These are phyloP conservation scores for Orbilia quercus DNA, from an alignment of 2,329 filamentous ascomycete species.

Conservation along the genomic window DNA sequence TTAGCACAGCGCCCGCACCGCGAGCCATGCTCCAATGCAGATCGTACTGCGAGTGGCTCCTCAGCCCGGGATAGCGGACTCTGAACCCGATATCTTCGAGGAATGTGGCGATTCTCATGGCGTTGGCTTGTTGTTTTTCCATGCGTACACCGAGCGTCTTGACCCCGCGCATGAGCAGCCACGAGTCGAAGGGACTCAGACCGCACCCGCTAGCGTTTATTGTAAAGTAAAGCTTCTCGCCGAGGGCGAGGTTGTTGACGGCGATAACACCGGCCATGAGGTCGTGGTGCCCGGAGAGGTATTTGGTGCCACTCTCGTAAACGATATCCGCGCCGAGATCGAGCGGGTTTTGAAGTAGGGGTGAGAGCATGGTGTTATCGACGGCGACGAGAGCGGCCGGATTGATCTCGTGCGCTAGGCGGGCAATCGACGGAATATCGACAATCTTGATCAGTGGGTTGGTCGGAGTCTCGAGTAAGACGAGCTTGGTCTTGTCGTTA, in stretches of 20 bases:
- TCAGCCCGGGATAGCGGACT: constrained; percentile 92
- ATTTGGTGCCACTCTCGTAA: constrained; percentile 98
- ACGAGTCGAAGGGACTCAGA: constrained; percentile 92
- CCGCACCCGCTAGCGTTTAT: constrained; percentile 98
- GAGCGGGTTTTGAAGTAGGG: constrained; percentile 90
- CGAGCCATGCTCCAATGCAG: constrained; percentile 95
- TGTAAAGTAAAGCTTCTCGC: constrained; percentile 92
- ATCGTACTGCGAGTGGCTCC: constrained; percentile 95
- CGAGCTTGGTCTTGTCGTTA: constrained; percentile 87
- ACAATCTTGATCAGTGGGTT: constrained; percentile 99
- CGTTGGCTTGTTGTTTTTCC: constrained; percentile 97
- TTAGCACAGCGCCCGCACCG: constrained; percentile 91
- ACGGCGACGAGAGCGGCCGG: constrained; percentile 84
- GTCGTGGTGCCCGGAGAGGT: constrained; percentile 96
- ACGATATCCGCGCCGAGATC: constrained; percentile 95
- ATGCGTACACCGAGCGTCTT: constrained; percentile 98
- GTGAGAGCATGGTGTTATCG: constrained; percentile 99
- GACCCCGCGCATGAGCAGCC: constrained; percentile 91
- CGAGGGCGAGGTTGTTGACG: constrained; percentile 82
- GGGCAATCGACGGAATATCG: constrained; percentile 84
- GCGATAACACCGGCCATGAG: constrained; percentile 98
- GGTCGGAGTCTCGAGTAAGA: constrained; percentile 93
- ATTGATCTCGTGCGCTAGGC: constrained; percentile 80
- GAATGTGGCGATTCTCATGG: constrained; percentile 89
- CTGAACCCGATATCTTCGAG: constrained; percentile 91